These are phyloP conservation scores for Bipolaris sorokiniana DNA, from an alignment of 2,329 filamentous ascomycete genomes.

Conservation along the genomic window DNA sequence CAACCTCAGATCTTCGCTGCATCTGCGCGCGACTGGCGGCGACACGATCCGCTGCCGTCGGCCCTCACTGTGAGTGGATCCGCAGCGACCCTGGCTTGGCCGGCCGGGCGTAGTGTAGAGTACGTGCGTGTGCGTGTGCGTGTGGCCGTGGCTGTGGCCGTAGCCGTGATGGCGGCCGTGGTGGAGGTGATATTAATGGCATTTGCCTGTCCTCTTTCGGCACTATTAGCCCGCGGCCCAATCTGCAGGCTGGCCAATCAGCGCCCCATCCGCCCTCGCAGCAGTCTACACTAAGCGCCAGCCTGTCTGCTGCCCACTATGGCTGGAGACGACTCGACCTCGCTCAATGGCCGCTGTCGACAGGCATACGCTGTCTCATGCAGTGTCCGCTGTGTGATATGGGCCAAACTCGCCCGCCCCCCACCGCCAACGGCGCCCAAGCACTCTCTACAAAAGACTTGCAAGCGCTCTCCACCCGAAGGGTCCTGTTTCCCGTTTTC, in stretches of 20 bases:
- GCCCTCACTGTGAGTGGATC: constrained; percentile 17
- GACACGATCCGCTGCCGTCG: constrained; percentile 35
- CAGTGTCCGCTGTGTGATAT: constrained; percentile 39
- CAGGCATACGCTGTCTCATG: constrained; percentile 42
- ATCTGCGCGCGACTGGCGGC: constrained; percentile 23
- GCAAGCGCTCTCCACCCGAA: constrained; percentile 52
- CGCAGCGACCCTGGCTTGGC: constrained; percentile 22
- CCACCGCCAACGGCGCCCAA: constrained; percentile 39
- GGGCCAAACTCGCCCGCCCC: constrained; percentile 41
- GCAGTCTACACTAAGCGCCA: constrained; percentile 45
- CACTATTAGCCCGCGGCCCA: constrained; percentile 28
- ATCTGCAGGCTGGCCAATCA: constrained; percentile 38
- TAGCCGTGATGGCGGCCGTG: constrained; percentile 5
- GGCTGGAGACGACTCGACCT: constrained; percentile 28
- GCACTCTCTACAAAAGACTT: constrained; percentile 51
- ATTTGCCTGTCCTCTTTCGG: constrained; percentile 31
- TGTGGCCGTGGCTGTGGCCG: no score
- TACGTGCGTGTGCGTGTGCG: no score
- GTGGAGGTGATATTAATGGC: constrained; percentile 44
- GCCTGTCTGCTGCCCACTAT: constrained; percentile 36
- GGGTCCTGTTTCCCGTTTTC: constrained; percentile 47
- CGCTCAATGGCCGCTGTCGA: constrained; percentile 38
- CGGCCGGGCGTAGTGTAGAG: constrained; percentile 12
- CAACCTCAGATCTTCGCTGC: constrained; percentile 36
- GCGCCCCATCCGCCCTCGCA: constrained; percentile 33